Percentiles rank a stretch among this genome's conserved stretches.
These are phyloP conservation scores for Salix brachista DNA, from an alignment of 345 rosid genomes.

Conservation along the genomic window DNA sequence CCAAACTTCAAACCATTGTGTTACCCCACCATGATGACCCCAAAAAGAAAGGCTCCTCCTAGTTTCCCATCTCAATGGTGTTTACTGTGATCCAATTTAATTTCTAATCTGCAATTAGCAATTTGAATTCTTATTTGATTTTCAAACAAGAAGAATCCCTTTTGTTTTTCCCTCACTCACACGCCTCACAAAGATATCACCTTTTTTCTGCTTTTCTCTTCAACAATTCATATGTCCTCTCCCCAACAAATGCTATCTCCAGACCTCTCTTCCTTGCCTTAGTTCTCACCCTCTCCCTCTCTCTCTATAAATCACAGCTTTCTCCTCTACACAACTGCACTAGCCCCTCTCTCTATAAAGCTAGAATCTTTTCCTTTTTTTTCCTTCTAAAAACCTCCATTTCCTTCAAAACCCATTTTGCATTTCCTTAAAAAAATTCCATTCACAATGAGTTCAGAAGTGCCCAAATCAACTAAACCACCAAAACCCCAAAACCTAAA, in stretches of 20 bases:
- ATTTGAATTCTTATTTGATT: background rate
- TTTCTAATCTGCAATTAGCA: background rate
- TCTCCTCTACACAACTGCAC: background rate
- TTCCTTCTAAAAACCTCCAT: background rate
- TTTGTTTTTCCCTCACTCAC: conserved; percentile 13
- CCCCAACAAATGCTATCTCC: conserved; percentile 4
- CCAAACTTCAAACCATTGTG: background rate
- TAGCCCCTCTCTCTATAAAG: background rate
- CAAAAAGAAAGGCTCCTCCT: too few species aligned
- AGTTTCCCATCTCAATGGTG: background rate
- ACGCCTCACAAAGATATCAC: background rate
- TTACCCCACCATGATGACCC: background rate
- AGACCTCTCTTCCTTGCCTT: background rate
- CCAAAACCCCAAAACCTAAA: conserved; percentile 30
- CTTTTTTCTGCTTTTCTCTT: background rate
- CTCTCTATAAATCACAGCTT: background rate
- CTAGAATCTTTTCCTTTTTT: background rate
- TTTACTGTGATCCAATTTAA: background rate
- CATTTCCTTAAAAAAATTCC: background rate
- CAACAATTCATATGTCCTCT: background rate
- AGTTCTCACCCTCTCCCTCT: background rate
- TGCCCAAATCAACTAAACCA: conserved; percentile 44
- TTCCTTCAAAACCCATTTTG: background rate
- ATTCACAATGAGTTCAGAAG: conserved; percentile 45
- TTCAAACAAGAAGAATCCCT: background rate